Evolutionary conservation across 2,329 filamentous ascomycete genomes (phyloP).

Genomic region (Chrysosporium keratinophilum): DNA sequence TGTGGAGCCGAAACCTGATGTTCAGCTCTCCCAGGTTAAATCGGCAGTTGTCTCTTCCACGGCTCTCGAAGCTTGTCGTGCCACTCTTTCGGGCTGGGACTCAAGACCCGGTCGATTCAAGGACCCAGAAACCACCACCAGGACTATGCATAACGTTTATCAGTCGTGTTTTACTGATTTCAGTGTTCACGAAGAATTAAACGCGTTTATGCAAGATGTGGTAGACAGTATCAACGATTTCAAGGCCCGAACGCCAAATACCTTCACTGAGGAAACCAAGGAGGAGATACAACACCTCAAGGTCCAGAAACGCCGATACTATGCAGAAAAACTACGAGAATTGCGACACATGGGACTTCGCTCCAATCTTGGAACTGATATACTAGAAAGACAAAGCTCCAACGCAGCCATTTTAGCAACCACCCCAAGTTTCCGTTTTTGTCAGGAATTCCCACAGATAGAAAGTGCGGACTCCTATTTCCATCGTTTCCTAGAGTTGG

Average conservation of each 20-base stretch:
- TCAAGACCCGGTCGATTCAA: constrained; percentile 55
- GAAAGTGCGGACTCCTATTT: constrained; percentile 59
- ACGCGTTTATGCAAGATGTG: constrained; percentile 59
- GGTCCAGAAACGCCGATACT: constrained; percentile 76
- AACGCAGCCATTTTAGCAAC: constrained; percentile 58
- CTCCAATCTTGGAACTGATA: constrained; percentile 64
- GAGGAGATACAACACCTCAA: constrained; percentile 78
- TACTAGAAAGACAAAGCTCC: constrained; percentile 62
- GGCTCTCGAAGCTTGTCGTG: constrained; percentile 27
- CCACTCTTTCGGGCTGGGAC: constrained; percentile 26
- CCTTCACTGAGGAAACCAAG: constrained; percentile 81
- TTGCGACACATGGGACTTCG: constrained; percentile 83
- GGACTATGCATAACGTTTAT: constrained; percentile 61
- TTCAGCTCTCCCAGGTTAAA: background rate
- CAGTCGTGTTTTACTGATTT: constrained; percentile 43
- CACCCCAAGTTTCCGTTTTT: constrained; percentile 33
- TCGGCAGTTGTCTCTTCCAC: constrained; percentile 20
- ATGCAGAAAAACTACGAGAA: constrained; percentile 75
- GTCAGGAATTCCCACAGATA: constrained; percentile 17
- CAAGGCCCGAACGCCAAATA: constrained; percentile 69
- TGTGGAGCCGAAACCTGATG: constrained; percentile 18
- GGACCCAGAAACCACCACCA: constrained; percentile 58
- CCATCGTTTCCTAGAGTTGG: constrained; percentile 65
- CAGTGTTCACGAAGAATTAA: constrained; percentile 50
- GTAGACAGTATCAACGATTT: constrained; percentile 60